Evolutionary conservation across 73 alveolate species (phyloP).

Genomic region (Paramecium primaurelia): DNA sequence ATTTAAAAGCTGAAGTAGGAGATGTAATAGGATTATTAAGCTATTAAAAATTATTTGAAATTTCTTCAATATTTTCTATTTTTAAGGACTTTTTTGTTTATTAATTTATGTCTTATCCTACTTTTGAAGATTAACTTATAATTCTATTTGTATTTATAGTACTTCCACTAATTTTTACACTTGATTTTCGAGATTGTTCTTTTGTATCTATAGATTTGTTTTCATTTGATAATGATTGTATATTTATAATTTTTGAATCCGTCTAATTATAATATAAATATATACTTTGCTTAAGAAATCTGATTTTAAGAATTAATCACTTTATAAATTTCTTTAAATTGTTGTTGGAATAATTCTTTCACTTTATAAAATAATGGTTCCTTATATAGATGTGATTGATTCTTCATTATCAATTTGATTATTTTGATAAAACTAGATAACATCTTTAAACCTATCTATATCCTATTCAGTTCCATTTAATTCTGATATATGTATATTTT

Average conservation of each 20-base stretch:
- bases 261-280: neutral
- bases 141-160: neutral
- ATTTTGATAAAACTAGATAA: neutral
- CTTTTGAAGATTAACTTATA: neutral
- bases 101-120: neutral
- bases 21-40: constrained; percentile 21
- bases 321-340: neutral
- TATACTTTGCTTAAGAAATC: neutral
- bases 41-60: neutral
- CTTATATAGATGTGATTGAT: neutral
- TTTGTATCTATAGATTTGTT: neutral
- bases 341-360: neutral
- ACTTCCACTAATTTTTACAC: neutral
- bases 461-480: neutral
- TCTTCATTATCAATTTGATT: neutral
- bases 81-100: neutral
- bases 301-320: neutral
- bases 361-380: neutral
- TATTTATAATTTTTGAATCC: neutral
- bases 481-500: neutral
- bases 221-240: neutral
- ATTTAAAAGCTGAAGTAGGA: constrained; percentile 14
- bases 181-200: neutral
- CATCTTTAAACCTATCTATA: neutral
- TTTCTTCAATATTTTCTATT: neutral